A percentile compares a stretch with the other conserved stretches of the same genome.
Evolutionary conservation across 1,139 yeast genomes (phyloP).

Genomic region (Pichia sp.): DNA sequence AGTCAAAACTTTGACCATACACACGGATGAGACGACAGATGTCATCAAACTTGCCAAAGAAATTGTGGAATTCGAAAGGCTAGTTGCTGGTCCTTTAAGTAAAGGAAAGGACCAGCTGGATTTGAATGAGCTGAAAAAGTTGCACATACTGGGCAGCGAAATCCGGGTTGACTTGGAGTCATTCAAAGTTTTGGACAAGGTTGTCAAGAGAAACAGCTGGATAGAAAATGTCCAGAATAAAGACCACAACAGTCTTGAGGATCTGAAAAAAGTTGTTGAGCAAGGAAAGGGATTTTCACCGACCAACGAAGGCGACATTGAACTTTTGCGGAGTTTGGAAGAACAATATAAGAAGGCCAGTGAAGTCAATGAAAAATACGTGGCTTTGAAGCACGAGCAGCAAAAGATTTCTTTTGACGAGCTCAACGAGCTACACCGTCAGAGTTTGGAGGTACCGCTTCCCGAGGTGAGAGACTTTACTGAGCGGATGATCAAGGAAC

Average conservation of each 20-base stretch:
- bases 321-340: constrained; percentile 5
- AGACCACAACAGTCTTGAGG: constrained; percentile 4
- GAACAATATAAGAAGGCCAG: constrained; percentile 4
- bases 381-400: constrained; percentile 1
- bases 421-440: constrained; percentile 2
- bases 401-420: not conserved
- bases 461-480: constrained; percentile 5
- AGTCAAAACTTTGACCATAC: constrained; percentile 49
- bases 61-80: constrained; percentile 50
- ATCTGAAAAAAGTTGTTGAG: constrained; percentile 18
- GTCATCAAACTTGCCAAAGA: constrained; percentile 52
- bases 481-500: constrained; percentile 5
- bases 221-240: constrained; percentile 23
- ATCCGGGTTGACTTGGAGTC: constrained; percentile 58
- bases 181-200: constrained; percentile 44
- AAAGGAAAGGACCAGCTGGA: constrained; percentile 31
- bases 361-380: constrained; percentile 2
- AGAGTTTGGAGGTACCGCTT: constrained; percentile 10
- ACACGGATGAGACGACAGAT: constrained; percentile 58
- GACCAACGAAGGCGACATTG: constrained; percentile 26
- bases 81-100: constrained; percentile 33
- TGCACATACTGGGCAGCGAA: constrained; percentile 44
- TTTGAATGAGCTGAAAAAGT: constrained; percentile 40
- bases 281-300: constrained; percentile 39
- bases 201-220: constrained; percentile 53